These are phyloP conservation scores for Diaporthe humulicola DNA, from an alignment of 2,329 filamentous ascomycete species.

Conservation along the genomic window DNA sequence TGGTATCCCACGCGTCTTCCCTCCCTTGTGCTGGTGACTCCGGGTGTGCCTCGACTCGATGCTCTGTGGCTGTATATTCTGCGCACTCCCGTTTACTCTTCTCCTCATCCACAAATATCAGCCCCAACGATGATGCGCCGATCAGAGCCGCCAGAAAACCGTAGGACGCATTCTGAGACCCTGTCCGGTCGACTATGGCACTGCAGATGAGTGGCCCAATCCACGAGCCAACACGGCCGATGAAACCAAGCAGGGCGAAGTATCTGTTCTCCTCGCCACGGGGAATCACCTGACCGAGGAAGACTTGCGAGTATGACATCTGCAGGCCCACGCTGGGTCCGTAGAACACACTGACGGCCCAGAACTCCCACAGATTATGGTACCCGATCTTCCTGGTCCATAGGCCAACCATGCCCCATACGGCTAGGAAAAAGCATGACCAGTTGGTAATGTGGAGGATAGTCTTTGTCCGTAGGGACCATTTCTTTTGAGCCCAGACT, in stretches of 20 bases:
- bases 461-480: neutral
- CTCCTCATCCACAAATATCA: slow-evolving; percentile 17
- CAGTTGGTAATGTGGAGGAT: slow-evolving; percentile 2
- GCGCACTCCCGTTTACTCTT: slow-evolving; percentile 7
- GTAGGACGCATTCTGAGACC: slow-evolving; percentile 9
- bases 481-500: slow-evolving; percentile 2
- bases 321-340: neutral
- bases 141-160: slow-evolving; percentile 18
- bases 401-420: slow-evolving; percentile 26
- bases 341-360: slow-evolving; percentile 4
- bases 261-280: slow-evolving; percentile 14
- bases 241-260: slow-evolving; percentile 20
- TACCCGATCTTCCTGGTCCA: slow-evolving; percentile 21
- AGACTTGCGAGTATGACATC: slow-evolving; percentile 18
- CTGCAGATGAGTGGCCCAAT: slow-evolving; percentile 18
- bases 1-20: neutral
- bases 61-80: neutral
- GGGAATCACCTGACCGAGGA: slow-evolving; percentile 16
- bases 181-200: slow-evolving; percentile 13
- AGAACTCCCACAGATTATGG: slow-evolving; percentile 33
- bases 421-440: neutral
- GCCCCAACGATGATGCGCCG: neutral
- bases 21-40: neutral
- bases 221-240: neutral
- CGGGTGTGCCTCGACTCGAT: neutral